These are phyloP conservation scores for Xylaria sp. DNA, from an alignment of 2,329 filamentous ascomycete genomes.

Conservation along the genomic window DNA sequence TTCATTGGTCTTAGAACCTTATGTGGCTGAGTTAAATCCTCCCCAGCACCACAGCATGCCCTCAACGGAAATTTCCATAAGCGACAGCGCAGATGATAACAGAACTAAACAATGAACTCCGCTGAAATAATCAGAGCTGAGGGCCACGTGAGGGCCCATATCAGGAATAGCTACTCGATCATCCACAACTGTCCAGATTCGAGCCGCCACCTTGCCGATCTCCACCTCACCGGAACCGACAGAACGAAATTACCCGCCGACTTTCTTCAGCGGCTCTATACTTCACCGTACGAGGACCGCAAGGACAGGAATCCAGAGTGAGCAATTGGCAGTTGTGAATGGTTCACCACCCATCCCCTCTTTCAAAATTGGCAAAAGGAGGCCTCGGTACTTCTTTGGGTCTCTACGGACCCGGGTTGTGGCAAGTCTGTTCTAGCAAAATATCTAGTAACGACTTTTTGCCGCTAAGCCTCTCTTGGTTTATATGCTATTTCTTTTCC, in stretches of 20 bases:
- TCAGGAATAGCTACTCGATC: slow-evolving; percentile 13
- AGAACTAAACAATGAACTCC: slow-evolving; percentile 3
- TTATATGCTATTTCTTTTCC: slow-evolving; percentile 57
- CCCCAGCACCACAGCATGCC: neutral
- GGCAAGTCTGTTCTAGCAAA: slow-evolving; percentile 57
- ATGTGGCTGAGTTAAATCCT: neutral
- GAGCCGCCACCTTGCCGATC: neutral
- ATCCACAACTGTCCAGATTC: neutral
- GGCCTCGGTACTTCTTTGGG: slow-evolving; percentile 30
- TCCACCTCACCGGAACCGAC: neutral
- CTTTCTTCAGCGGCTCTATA: slow-evolving; percentile 2
- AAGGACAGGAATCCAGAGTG: slow-evolving; percentile 37
- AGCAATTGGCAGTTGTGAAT: slow-evolving; percentile 34
- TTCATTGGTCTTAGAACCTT: neutral
- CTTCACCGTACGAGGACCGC: slow-evolving; percentile 31
- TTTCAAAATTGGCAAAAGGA: slow-evolving; percentile 30
- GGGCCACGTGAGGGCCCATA: slow-evolving; percentile 16
- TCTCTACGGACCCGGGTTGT: slow-evolving; percentile 52
- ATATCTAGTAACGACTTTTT: slow-evolving; percentile 50
- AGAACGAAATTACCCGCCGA: neutral
- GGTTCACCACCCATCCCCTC: slow-evolving; percentile 31
- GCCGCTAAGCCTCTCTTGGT: slow-evolving; percentile 24
- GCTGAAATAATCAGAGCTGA: slow-evolving; percentile 12
- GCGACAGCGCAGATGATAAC: neutral
- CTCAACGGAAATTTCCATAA: neutral